Conservation (phyloP, 163 green algal species). For the Volvox carteri region DNA sequence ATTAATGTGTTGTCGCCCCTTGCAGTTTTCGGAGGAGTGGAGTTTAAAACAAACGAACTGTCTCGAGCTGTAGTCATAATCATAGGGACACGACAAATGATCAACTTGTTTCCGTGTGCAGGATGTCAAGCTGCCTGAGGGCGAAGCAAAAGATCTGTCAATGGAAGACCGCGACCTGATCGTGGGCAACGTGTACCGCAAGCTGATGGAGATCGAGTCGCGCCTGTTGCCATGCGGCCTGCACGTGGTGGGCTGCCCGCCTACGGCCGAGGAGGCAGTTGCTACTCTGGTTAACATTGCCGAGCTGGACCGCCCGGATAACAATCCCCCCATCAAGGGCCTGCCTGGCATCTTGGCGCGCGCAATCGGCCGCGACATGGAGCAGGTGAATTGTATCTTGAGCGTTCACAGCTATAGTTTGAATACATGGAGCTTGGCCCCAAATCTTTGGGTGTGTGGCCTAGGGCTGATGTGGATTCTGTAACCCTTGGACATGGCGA, state of each 20-base stretch:
- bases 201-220: constrained; percentile 98
- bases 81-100: no score
- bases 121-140: constrained; percentile 90
- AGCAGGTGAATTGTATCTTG: constrained; percentile 76
- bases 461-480: no score
- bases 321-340: constrained; percentile 85
- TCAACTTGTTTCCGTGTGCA: constrained; percentile 2
- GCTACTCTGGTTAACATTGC: constrained; percentile 99
- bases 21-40: no score
- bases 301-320: constrained; percentile 94
- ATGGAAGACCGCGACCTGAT: constrained; percentile 92
- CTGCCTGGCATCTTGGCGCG: constrained; percentile 93
- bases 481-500: no score
- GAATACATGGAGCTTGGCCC: no score
- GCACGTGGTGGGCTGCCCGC: constrained; percentile 95
- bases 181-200: constrained; percentile 94
- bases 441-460: no score
- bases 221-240: constrained; percentile 97
- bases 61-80: no score
- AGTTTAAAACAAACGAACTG: no score
- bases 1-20: no score
- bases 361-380: constrained; percentile 91
- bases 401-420: no score
- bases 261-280: constrained; percentile 94
- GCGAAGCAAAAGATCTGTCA: constrained; percentile 71